phyloP scores from a whole-genome alignment of 129 eudicot species.

The Kitagawia praeruptora region DNA sequence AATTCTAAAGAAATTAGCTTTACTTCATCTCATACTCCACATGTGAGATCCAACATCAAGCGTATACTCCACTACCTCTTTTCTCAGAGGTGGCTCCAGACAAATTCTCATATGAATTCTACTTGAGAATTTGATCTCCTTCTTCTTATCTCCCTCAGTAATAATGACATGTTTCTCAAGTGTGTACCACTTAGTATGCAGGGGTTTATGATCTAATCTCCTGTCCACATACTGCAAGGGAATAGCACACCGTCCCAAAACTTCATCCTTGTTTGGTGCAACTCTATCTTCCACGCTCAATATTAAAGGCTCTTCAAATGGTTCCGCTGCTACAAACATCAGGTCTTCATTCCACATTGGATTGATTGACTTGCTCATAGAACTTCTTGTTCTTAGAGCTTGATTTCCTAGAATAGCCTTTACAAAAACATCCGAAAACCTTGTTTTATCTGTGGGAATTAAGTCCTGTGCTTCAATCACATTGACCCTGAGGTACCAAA shows the following conservation, averaged over 20 bases:
- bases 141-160: conserved; percentile 60
- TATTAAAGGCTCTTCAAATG: conserved; percentile 57
- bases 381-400: conserved; percentile 44
- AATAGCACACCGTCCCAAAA: conserved; percentile 43
- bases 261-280: conserved; percentile 49
- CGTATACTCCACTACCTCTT: conserved; percentile 78
- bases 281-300: conserved; percentile 51
- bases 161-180: conserved; percentile 44
- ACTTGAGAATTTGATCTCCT: conserved; percentile 53
- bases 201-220: conserved; percentile 44
- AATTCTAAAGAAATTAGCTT: conserved; percentile 65
- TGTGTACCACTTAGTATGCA: conserved; percentile 48
- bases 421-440: conserved; percentile 58
- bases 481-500: conserved; percentile 86
- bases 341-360: conserved; percentile 67
- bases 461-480: conserved; percentile 76
- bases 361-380: conserved; percentile 48
- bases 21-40: conserved; percentile 93
- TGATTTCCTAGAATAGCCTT: conserved; percentile 58
- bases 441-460: conserved; percentile 37
- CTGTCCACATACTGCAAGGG: conserved; percentile 52
- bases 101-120: conserved; percentile 49
- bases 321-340: conserved; percentile 67
- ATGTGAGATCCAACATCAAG: conserved; percentile 74
- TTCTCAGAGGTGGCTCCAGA: conserved; percentile 61